These are phyloP conservation scores for Brasenia schreberi DNA, from an alignment of 164 flowering plant genomes.

Conservation along the genomic window DNA sequence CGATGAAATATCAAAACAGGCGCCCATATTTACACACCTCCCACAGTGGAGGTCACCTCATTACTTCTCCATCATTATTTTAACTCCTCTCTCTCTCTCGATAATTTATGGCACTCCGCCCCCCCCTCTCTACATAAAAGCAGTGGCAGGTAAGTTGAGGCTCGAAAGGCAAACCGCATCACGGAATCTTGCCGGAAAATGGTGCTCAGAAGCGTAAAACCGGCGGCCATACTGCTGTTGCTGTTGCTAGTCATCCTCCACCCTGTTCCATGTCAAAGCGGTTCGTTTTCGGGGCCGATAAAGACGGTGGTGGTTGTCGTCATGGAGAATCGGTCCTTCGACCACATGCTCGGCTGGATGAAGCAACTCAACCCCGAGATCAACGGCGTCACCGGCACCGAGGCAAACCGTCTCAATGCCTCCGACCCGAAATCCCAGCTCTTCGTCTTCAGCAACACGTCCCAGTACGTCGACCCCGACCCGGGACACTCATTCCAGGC, in stretches of 20 bases:
- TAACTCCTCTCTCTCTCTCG: no score
- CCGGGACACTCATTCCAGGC: constrained; percentile 84
- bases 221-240: not conserved
- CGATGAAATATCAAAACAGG: no score
- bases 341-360: constrained; percentile 88
- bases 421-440: constrained; percentile 29
- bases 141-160: no score
- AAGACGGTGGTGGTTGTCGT: constrained; percentile 55
- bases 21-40: no score
- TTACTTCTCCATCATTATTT: no score
- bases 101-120: no score
- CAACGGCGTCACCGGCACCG: constrained; percentile 67
- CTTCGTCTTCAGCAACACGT: constrained; percentile 26
- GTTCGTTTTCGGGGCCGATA: constrained; percentile 21
- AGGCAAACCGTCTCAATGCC: constrained; percentile 33
- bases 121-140: no score
- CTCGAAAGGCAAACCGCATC: not conserved
- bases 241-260: not conserved
- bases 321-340: constrained; percentile 79
- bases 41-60: no score
- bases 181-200: not conserved
- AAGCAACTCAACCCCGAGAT: constrained; percentile 48
- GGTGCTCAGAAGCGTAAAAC: not conserved
- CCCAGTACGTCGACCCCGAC: constrained; percentile 62
- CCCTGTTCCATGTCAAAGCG: not conserved